phyloP scores from a whole-genome alignment of 441 rosid species.

The Bocquillonia castaneifolia region DNA sequence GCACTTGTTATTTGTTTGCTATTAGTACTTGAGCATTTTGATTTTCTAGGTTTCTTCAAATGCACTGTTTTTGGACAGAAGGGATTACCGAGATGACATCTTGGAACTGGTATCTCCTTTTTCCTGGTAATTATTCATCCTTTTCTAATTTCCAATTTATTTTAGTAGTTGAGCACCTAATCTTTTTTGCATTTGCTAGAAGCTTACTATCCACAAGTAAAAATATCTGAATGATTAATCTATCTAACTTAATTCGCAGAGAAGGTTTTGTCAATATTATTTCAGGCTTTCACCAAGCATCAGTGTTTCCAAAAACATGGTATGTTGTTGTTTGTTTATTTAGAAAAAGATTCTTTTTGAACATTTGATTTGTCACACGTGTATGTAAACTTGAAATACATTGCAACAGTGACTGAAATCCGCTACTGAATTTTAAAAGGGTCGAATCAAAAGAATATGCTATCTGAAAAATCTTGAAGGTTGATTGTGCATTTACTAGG shows the following conservation, averaged over 20 bases:
- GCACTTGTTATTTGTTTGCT: slow-evolving; percentile 7
- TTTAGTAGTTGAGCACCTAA: not conserved
- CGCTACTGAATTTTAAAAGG: not conserved
- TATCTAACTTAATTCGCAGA: slow-evolving; percentile 49
- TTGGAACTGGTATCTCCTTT: slow-evolving; percentile 80
- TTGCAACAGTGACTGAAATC: slow-evolving; percentile 2
- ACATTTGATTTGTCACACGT: slow-evolving; percentile 10
- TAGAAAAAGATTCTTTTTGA: slow-evolving; percentile 5
- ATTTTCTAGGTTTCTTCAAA: slow-evolving; percentile 48
- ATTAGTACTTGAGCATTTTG: slow-evolving; percentile 12
- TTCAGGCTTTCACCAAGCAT: slow-evolving; percentile 61
- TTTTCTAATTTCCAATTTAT: slow-evolving; percentile 17
- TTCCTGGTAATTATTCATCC: slow-evolving; percentile 68
- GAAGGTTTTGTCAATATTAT: slow-evolving; percentile 56
- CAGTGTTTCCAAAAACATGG: slow-evolving; percentile 70
- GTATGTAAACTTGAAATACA: slow-evolving; percentile 2
- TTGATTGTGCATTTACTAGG: not conserved
- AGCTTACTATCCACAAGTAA: not conserved
- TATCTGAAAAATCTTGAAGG: not conserved
- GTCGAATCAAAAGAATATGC: not conserved
- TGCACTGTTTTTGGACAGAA: slow-evolving; percentile 36
- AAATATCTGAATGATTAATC: slow-evolving; percentile 6
- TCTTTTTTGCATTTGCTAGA: not conserved
- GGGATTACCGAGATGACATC: slow-evolving; percentile 37
- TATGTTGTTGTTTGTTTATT: slow-evolving; percentile 27